A percentile compares a stretch with the other conserved stretches of the same genome.
These are phyloP conservation scores for Vitellaria paradoxa DNA, from an alignment of 179 eudicot genomes.

Conservation along the genomic window DNA sequence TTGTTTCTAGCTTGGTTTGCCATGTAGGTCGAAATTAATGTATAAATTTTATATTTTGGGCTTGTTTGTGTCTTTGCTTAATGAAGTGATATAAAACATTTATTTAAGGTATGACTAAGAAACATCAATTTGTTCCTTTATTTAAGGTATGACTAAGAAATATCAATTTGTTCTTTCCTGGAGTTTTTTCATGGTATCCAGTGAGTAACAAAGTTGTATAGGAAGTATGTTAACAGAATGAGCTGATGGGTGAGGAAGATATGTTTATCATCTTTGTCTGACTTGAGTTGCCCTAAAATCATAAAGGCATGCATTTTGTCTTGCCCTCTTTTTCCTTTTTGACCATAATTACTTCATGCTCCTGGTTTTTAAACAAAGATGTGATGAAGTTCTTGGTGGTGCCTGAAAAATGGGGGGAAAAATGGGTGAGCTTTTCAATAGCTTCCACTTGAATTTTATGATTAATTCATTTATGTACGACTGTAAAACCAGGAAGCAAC, in stretches of 20 bases:
- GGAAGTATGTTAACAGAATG: not conserved
- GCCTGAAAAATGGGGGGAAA: conserved; percentile 12
- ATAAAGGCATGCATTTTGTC: no score
- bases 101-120: not conserved
- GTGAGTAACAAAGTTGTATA: not conserved
- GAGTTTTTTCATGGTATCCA: not conserved
- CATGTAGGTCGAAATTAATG: not conserved
- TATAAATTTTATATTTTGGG: not conserved
- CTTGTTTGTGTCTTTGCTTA: not conserved
- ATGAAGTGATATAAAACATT: not conserved
- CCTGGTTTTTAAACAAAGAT: conserved; percentile 13
- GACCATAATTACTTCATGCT: not conserved
- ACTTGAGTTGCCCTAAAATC: no score
- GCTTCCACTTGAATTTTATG: not conserved
- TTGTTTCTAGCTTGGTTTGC: not conserved
- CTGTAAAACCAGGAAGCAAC: conserved; percentile 62
- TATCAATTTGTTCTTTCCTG: not conserved
- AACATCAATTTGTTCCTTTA: not conserved
- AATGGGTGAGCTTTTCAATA: conserved; percentile 4
- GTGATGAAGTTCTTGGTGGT: conserved; percentile 17
- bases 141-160: no score
- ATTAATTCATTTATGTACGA: not conserved
- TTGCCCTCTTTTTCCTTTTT: not conserved
- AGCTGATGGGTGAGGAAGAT: not conserved
- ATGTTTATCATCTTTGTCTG: no score